Evolutionary conservation across 257 asterid genomes (phyloP), one percentile per base, ranked within the genome.

Genomic region (Jaltomata sinuosa): DNA sequence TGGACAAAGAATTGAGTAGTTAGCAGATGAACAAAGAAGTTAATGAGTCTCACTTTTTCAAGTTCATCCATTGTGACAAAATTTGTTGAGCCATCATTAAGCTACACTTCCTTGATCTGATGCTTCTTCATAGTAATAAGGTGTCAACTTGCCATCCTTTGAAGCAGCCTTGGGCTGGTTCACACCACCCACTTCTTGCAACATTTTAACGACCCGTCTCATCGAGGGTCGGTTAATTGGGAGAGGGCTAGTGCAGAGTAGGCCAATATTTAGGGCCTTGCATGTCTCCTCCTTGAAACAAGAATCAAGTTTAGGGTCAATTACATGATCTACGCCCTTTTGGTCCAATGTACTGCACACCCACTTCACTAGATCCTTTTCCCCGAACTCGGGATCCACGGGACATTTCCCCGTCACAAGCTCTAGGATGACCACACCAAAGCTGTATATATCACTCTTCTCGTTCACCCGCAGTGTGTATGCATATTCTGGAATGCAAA

Each of bases 181-280:
- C 11, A 83, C 91, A 21, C 86, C 78, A 45, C 94, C 97, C 0
- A 91, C 84, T 83, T 94, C 99, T 80, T 91, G 98, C 88, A 96
- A 49, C 98, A 96, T 90, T 86, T 94, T 94, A 11, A 96, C 99
- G 10, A 94, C 94, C 31, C 98, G 92, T 83, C 98, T 88, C 99
- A 96, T 94, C 0, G 99, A 94, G 11, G 99, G 99, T 3, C 99
- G 97, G 68, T 96, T 96, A 10, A 93, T 93, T 9, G 99, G 98
- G 5, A 94, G 93, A 1, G 99, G 98, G 86, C 96, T 93, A 15
- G 99, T 94, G 93, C 98, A 96, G 84, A 94, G 96, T 64, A 96
- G 98, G 34, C 98, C 98, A 1, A 96, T 87, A 57, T 94, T 93
- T 6, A 96, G 87, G 83, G 94, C 93, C 76, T 92, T 90, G 92